Evolutionary conservation across 1,284 basidiomycete species (phyloP).

Genomic region (Ustilago sp.): DNA sequence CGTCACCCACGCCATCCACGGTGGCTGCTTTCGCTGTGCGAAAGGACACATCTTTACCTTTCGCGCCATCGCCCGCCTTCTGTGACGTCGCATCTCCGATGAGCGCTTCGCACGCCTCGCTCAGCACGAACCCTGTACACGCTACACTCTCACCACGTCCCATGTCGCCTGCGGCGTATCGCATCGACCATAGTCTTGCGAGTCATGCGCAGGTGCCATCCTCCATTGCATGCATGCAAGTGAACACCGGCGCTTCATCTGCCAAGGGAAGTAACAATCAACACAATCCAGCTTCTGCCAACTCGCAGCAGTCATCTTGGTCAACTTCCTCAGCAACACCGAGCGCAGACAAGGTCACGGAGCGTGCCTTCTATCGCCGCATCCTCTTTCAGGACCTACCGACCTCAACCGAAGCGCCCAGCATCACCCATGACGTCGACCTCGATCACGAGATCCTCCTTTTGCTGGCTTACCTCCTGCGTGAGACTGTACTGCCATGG

Average conservation of each 20-base stretch:
- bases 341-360: constrained; percentile 18
- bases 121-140: constrained; percentile 33
- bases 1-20: constrained; percentile 29
- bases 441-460: constrained; percentile 53
- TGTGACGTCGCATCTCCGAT: constrained; percentile 32
- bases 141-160: constrained; percentile 37
- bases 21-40: constrained; percentile 30
- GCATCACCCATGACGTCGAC: constrained; percentile 31
- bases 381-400: constrained; percentile 47
- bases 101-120: constrained; percentile 38
- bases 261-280: not conserved
- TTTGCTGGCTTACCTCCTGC: constrained; percentile 50
- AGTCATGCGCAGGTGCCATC: not conserved
- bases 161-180: constrained; percentile 26
- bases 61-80: constrained; percentile 24
- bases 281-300: not conserved
- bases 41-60: constrained; percentile 21
- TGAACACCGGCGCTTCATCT: not conserved
- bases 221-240: not conserved
- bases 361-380: constrained; percentile 47
- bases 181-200: constrained; percentile 14
- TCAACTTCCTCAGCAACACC: not conserved
- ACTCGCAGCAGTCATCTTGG: not conserved
- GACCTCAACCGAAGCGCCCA: constrained; percentile 8
- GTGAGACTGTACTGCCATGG: constrained; percentile 58